Base-by-base conservation (phyloP, 148 eudicot species). In the Dianthus caryophyllus region DNA sequence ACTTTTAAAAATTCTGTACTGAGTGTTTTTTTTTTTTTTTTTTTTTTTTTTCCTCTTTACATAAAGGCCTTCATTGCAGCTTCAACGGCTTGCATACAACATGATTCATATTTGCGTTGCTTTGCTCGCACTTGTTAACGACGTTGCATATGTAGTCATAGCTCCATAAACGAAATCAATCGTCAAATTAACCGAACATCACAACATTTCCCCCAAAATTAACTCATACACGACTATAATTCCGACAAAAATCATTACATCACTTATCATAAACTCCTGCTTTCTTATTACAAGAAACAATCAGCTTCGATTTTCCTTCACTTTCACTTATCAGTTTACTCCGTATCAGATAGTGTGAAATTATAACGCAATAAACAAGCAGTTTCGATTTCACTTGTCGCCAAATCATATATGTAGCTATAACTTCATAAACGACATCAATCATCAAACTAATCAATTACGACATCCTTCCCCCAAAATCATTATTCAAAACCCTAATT, bases 401-500 rank as follows among this genome's bases (percentile, higher is more conserved):
- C 29, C 61, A 5, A 27, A 4, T 31, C 5, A 58, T 43, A 9
- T 29, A 58, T 12, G 15, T 58, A 61, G 27, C 47, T 55, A 58
- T 7, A 58, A 20, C 7, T 29, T 46, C 26, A 43, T 57, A 57
- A 61, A 17, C 64, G 43, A 68, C 11, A 6, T 56, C 29, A 13
- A 29, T 27, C 43, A 47, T 49, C 26, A 30, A 20, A 29, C 13
- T 9, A 38, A 38, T 25, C 14, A 25, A 11, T 17, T 16, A 54
- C 24, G 50, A 39, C 15, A 53, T 24, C 49, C 49, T 22, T 49
- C 31, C 39, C 25, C 54, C 8, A 62, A 71, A 26, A 50, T n/a
- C n/a, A 60, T 27, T 6, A 25, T 29, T 15, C 49, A 67, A 71
- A 75, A 71, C 54, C 69, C 64, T 66, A 54, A 52, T 44, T 55